phyloP scores from a whole-genome alignment of 2,329 filamentous ascomycete genomes.

The Epichloe elymi region DNA sequence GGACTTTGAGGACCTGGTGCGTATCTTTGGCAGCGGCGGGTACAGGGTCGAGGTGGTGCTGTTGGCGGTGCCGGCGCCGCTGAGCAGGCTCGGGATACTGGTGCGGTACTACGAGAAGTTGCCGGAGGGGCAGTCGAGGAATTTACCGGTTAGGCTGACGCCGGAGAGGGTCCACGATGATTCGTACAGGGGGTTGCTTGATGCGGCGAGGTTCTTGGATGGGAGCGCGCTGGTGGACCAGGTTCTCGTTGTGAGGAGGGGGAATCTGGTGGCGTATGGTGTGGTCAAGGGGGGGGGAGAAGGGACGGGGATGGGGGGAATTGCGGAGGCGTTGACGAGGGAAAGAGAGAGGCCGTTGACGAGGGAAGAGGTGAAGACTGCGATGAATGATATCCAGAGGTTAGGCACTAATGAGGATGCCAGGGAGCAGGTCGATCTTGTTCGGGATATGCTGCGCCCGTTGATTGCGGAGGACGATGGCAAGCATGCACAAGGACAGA shows the following conservation, averaged over 20 bases:
- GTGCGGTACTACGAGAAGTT: conserved; percentile 23
- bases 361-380: conserved; percentile 12
- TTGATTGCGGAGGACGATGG: conserved; percentile 7
- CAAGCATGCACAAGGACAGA: neutral
- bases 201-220: conserved; percentile 26
- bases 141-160: conserved; percentile 27
- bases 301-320: neutral
- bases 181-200: conserved; percentile 27
- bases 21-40: conserved; percentile 18
- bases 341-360: conserved; percentile 19
- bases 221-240: conserved; percentile 16
- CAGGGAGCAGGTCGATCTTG: conserved; percentile 11
- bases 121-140: conserved; percentile 21
- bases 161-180: conserved; percentile 32
- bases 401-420: conserved; percentile 12
- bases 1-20: conserved; percentile 26
- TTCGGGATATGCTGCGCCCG: conserved; percentile 14
- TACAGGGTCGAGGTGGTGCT: conserved; percentile 28
- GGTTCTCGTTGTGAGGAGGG: conserved; percentile 27
- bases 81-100: conserved; percentile 30
- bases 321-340: conserved; percentile 11
- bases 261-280: conserved; percentile 21
- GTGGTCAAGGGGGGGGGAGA: conserved; percentile 5
- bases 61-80: conserved; percentile 27
- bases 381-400: conserved; percentile 13